phyloP scores from a whole-genome alignment of 768 basidiomycete genomes.

The Cyclocybe aegerita region DNA sequence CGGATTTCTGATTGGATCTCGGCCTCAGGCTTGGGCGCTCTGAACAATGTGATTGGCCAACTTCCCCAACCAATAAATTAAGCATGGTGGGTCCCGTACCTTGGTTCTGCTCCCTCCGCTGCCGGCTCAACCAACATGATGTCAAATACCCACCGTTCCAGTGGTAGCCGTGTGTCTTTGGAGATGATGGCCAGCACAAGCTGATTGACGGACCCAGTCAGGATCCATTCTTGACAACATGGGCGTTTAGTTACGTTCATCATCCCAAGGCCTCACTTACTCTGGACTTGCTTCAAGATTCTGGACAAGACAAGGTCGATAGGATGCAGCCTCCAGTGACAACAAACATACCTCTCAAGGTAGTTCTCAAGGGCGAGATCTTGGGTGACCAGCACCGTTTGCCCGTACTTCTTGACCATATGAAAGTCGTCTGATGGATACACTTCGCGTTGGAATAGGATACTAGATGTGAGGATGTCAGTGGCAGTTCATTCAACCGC shows the following conservation, averaged over 20 bases:
- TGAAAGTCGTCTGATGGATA: slow-evolving; percentile 99
- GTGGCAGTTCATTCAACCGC: slow-evolving; percentile 6
- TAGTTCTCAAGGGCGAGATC: slow-evolving; percentile 94
- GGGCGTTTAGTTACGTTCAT: background rate
- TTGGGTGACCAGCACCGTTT: slow-evolving; percentile 92
- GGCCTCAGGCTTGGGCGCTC: slow-evolving; percentile 70
- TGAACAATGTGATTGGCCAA: slow-evolving; percentile 1
- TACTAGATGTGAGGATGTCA: slow-evolving; percentile 44
- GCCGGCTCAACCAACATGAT: slow-evolving; percentile 78
- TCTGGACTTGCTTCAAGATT: slow-evolving; percentile 89
- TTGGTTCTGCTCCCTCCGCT: slow-evolving; percentile 46
- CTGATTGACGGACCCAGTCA: slow-evolving; percentile 89
- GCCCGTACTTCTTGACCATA: slow-evolving; percentile 99
- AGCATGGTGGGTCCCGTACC: slow-evolving; percentile 12
- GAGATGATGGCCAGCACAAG: slow-evolving; percentile 95
- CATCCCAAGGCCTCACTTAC: slow-evolving; percentile 45
- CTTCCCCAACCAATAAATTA: slow-evolving; percentile 1
- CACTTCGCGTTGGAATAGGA: slow-evolving; percentile 94
- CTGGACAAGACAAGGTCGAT: slow-evolving; percentile 36
- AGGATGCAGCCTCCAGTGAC: slow-evolving; percentile 1
- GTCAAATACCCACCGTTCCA: slow-evolving; percentile 99
- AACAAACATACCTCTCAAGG: slow-evolving; percentile 62
- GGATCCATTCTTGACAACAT: slow-evolving; percentile 78
- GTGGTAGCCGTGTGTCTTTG: slow-evolving; percentile 85
- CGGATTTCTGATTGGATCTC: slow-evolving; percentile 98